These are phyloP conservation scores for Suhomyces kunorum DNA, from an alignment of 1,139 yeast species.

Conservation along the genomic window DNA sequence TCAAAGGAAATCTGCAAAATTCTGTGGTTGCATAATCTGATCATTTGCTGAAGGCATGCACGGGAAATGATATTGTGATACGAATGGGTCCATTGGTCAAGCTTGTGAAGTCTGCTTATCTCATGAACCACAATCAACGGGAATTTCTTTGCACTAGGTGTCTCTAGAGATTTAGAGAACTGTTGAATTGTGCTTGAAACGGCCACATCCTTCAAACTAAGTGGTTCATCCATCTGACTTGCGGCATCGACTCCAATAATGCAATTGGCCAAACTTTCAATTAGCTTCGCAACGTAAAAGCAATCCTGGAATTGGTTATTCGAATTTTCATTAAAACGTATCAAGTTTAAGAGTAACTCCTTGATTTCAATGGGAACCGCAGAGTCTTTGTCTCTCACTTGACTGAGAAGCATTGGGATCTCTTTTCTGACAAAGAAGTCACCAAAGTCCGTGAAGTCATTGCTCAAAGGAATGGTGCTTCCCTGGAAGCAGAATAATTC, in stretches of 20 bases:
- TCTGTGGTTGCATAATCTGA: conserved; percentile 61
- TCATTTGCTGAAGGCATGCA: conserved; percentile 58
- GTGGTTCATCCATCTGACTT: conserved; percentile 3
- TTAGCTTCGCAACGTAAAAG: conserved; percentile 60
- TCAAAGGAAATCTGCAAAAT: conserved; percentile 52
- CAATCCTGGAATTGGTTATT: conserved; percentile 78
- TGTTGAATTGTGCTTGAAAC: not conserved
- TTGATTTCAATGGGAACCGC: conserved; percentile 67
- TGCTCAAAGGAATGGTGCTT: conserved; percentile 69
- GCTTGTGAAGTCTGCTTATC: conserved; percentile 69
- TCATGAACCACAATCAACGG: conserved; percentile 31
- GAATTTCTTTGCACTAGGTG: conserved; percentile 2
- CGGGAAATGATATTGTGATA: conserved; percentile 60
- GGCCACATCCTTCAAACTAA: conserved; percentile 31
- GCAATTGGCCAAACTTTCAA: conserved; percentile 53
- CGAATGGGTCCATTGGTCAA: conserved; percentile 89
- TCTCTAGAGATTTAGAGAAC: not conserved
- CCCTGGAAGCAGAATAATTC: conserved; percentile 71
- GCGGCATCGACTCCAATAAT: conserved; percentile 19
- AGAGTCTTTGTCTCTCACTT: conserved; percentile 62
- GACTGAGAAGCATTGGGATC: conserved; percentile 63
- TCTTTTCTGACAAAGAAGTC: conserved; percentile 69
- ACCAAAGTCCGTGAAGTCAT: conserved; percentile 72
- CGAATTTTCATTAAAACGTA: conserved; percentile 84
- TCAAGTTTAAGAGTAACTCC: conserved; percentile 64